phyloP scores from a whole-genome alignment of 2,329 filamentous ascomycete species.

The Claviceps capensis region DNA sequence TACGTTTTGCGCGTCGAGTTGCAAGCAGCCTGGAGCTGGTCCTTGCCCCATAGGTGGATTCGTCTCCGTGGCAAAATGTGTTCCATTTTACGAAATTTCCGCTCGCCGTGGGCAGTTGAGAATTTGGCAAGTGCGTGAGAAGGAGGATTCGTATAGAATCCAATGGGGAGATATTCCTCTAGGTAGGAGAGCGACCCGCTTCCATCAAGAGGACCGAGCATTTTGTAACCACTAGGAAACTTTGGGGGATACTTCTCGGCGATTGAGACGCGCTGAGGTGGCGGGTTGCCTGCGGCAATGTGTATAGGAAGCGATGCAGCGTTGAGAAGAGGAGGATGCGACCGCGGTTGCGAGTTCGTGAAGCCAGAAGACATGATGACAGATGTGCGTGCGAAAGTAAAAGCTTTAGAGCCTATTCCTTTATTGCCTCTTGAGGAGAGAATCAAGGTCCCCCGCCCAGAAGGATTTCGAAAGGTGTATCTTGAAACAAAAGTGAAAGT shows the following conservation, averaged over 20 bases:
- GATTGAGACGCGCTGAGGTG: conserved; percentile 14
- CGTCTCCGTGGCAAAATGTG: conserved; percentile 16
- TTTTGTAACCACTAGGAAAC: conserved; percentile 20
- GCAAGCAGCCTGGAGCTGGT: conserved; percentile 24
- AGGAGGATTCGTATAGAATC: conserved; percentile 24
- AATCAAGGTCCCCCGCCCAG: too few relatives aligned
- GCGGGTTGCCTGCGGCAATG: conserved; percentile 12
- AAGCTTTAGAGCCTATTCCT: neutral
- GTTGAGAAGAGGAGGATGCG: neutral
- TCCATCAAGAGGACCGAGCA: conserved; percentile 14
- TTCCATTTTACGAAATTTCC: conserved; percentile 15
- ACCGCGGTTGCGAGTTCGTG: neutral
- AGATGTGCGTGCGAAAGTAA: neutral
- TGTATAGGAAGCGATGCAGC: conserved; percentile 8
- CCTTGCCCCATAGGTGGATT: conserved; percentile 24
- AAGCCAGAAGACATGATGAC: conserved; percentile 1
- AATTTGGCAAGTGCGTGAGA: conserved; percentile 21
- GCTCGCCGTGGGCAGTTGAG: conserved; percentile 22
- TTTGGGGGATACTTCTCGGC: conserved; percentile 22
- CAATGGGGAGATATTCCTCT: conserved; percentile 21
- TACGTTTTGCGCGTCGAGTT: conserved; percentile 24
- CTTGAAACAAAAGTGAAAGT: neutral
- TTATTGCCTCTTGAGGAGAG: neutral
- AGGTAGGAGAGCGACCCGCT: conserved; percentile 18
- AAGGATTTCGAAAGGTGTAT: too few relatives aligned